A percentile compares a stretch with the other conserved stretches of the same genome.
These are phyloP conservation scores for Dendrobium chrysotoxum DNA, from an alignment of 106 monocot genomes.

Conservation along the genomic window DNA sequence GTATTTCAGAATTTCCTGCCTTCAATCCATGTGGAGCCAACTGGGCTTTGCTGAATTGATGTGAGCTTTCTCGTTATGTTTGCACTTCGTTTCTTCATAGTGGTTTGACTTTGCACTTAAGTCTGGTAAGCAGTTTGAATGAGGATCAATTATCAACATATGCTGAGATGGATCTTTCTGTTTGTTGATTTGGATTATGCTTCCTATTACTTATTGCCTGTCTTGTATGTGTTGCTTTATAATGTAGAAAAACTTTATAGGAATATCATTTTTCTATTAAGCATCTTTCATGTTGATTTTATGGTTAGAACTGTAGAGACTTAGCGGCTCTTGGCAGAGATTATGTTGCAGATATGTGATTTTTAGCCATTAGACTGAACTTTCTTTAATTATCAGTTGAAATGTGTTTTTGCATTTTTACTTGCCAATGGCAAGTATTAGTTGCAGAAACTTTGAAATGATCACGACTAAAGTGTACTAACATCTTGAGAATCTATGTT, in stretches of 20 bases:
- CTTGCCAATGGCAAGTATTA: background rate
- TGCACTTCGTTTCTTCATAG: background rate
- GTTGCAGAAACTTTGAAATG: background rate
- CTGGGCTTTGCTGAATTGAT: background rate
- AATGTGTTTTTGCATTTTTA: background rate
- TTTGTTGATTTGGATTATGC: background rate
- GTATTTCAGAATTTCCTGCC: background rate
- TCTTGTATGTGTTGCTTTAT: background rate
- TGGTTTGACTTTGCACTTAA: background rate
- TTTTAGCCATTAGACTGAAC: no score
- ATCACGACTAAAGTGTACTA: background rate
- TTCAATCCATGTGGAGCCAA: background rate
- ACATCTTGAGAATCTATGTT: background rate
- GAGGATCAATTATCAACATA: background rate
- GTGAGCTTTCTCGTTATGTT: background rate
- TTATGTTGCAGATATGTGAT: background rate
- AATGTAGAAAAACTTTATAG: background rate
- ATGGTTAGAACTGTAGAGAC: background rate
- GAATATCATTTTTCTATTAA: background rate
- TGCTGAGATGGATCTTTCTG: background rate
- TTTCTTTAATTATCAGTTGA: no score
- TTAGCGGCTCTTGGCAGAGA: background rate
- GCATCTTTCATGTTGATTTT: background rate
- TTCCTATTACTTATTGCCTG: background rate
- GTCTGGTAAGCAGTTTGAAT: background rate